phyloP scores from a whole-genome alignment of 306 rosid species.

The Trifolium repens region DNA sequence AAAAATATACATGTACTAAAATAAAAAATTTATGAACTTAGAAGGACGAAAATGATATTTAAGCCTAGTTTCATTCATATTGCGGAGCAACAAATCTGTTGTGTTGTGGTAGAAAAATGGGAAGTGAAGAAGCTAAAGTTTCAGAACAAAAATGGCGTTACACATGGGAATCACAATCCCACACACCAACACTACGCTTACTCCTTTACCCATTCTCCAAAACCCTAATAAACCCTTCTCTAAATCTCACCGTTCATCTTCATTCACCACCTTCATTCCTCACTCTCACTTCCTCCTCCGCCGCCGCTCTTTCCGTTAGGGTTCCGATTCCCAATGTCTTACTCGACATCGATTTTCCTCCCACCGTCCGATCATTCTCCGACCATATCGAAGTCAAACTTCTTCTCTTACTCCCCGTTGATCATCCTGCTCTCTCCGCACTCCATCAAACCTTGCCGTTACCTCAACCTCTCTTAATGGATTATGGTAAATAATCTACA shows the following conservation, averaged over 20 bases:
- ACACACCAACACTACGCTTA: conserved; percentile 74
- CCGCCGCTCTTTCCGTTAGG: conserved; percentile 49
- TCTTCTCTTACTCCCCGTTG: conserved; percentile 77
- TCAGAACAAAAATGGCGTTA: conserved; percentile 61
- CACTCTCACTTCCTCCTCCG: conserved; percentile 3
- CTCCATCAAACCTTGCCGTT: conserved; percentile 39
- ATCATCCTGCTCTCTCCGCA: conserved; percentile 64
- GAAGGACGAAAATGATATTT: too few relatives aligned
- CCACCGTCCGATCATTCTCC: conserved; percentile 53
- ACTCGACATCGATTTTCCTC: conserved; percentile 66
- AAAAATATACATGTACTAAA: too few relatives aligned
- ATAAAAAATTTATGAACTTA: too few relatives aligned
- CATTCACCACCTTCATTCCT: conserved; percentile 51
- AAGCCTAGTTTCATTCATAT: too few relatives aligned
- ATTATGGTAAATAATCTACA: conserved; percentile 54
- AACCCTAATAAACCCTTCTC: conserved; percentile 54
- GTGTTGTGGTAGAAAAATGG: conserved; percentile 1
- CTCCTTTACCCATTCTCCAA: conserved; percentile 53
- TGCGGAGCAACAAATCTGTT: too few relatives aligned
- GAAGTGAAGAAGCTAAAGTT: conserved; percentile 10
- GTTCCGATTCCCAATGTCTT: conserved; percentile 78
- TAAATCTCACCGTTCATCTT: conserved; percentile 57
- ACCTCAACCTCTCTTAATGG: conserved; percentile 51
- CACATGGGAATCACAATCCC: conserved; percentile 91
- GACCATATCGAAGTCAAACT: conserved; percentile 88